Evolutionary conservation across 2,329 filamentous ascomycete species (phyloP), one percentile per base, ranked within the genome.

Genomic region (Penicillium sp.): DNA sequence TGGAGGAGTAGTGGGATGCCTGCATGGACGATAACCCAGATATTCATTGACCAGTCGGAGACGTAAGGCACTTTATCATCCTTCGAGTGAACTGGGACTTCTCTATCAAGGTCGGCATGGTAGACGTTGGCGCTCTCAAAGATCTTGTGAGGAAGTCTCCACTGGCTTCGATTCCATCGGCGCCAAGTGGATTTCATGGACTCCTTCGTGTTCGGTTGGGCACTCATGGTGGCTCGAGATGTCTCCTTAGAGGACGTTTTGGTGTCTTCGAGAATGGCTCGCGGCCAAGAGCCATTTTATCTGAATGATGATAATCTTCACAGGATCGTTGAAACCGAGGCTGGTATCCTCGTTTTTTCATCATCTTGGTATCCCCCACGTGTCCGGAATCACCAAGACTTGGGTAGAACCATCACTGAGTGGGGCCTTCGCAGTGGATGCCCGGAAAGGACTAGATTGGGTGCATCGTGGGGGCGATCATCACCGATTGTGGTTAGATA

Each of bases 171-270:
- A 47, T 57, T 49, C 47, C 47, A 50, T 14, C 18, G 24, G 19
- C 49, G 55, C 55, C 41, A 57, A 14, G 55, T 57, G 10, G 55
- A 57, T 35, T 57, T 53, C 55, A 57, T 57, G 4, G 55, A 57
- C 47, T 52, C 54, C n/a, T 56, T 57, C 10, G 19, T 9, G 22
- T 10, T 27, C 13, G 47, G 47, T 14, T 24, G 55, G 37, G 50
- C 19, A 24, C 55, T 57, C 55, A 53, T 57, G 4, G 31, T 49
- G 39, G 11, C 7, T 36, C 2, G 47, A 31, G 31, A 31, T 31
- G 31, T 31, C 18, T 36, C 47, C 11, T n/a, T 37, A n/a, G 43
- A 56, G 3, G 27, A 6, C 24, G 6, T 7, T 31, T 19, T 33
- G 44, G 9, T 9, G 44, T 4, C 44, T n/a, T 16, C 16, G n/a